Percentiles rank a stretch among this genome's conserved stretches.
Conservation (phyloP, 371 early-diverging fungal species). For the Mortierella sp. region DNA sequence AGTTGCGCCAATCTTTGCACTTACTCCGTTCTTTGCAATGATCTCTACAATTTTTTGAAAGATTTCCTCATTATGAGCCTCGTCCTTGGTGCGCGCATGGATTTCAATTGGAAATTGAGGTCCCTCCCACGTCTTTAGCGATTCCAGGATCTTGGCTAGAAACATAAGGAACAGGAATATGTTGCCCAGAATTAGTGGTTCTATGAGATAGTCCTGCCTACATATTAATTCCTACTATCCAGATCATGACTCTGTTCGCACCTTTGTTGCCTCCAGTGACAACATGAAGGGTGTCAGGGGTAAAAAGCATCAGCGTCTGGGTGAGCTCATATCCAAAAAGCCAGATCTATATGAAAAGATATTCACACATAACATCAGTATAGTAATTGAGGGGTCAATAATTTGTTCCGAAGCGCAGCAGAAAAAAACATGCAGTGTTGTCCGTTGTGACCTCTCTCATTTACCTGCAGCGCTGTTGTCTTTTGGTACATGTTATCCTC, state of each 20-base stretch:
- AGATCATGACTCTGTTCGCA: slow-evolving; percentile 3
- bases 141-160: slow-evolving; percentile 62
- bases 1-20: background rate
- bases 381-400: background rate
- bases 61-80: slow-evolving; percentile 68
- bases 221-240: background rate
- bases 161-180: background rate
- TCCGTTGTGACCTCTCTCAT: no score
- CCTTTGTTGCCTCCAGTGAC: slow-evolving; percentile 75
- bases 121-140: slow-evolving; percentile 58
- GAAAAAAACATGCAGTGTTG: background rate
- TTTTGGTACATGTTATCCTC: slow-evolving; percentile 79
- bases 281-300: slow-evolving; percentile 81
- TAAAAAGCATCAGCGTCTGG: slow-evolving; percentile 87
- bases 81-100: slow-evolving; percentile 82
- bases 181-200: background rate
- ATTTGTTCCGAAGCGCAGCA: background rate
- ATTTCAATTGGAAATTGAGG: slow-evolving; percentile 79
- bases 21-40: slow-evolving; percentile 57
- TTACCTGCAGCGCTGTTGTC: slow-evolving; percentile 74
- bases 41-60: slow-evolving; percentile 70
- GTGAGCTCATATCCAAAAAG: slow-evolving; percentile 95
- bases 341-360: slow-evolving; percentile 79
- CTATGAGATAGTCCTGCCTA: background rate
- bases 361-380: slow-evolving; percentile 5